Evolutionary conservation across 1,139 yeast species (phyloP), one percentile per base, ranked within the genome.

Genomic region (Maudiozyma humilis): DNA sequence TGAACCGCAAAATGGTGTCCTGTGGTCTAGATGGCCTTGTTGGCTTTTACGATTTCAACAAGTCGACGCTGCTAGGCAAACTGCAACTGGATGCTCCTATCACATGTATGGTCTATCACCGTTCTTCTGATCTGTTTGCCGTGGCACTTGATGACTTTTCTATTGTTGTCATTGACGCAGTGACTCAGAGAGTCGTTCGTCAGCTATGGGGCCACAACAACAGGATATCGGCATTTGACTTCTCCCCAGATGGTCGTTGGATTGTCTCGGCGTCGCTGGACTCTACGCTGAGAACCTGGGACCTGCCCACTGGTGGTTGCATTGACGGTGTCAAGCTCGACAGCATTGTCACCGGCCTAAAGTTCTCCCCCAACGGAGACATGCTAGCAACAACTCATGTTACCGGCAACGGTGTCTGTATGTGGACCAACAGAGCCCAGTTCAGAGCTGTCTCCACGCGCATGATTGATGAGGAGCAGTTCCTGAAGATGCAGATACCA

Each of bases 231-330:
- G 76, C 87, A 1, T 66, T 91, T 64, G 97, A 87, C 60, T 91
- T 91, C 58, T 82, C 95, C 6, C 95, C 96, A 3, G 94, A 89
- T 63, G 97, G 96, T 33, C 78, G 97, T 63, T 93, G 97, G 97
- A 69, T 93, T 36, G 82, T 93, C 12, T 80, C 94, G 19, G 79
- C 87, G 0, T 76, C 88, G 1, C 70, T 89, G 48, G 99, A 93
- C 62, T 73, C 87, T 1, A 89, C 98, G 0, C 72, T 93, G 44
- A 75, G 98, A 58, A 88, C 96, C 0, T 93, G 98, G 98, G 98
- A 93, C 63, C 73, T 93, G 48, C 97, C 98, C 30, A 84, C 96
- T 2, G 98, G 98, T 42, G 88, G 91, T 1, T 89, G 97, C 64
- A 88, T 93, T 47, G 98, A 93, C 66, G 97, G 96, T 50, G 81